phyloP scores from a whole-genome alignment of 2,329 filamentous ascomycete genomes.

The Orbilia brochopaga region DNA sequence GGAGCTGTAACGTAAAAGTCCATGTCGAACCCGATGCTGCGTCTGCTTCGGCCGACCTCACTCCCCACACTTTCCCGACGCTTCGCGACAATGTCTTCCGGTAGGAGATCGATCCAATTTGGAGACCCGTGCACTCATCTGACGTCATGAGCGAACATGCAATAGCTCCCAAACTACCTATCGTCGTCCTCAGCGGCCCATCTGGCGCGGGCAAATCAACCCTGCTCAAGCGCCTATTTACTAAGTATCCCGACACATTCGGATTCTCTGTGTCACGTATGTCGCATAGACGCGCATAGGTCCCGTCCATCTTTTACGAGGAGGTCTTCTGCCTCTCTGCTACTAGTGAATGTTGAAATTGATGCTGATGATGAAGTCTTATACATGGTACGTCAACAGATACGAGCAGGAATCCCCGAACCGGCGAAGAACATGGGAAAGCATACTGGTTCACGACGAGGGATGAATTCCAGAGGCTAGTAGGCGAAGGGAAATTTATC shows the following conservation, averaged over 20 bases:
- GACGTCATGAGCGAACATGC: neutral
- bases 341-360: neutral
- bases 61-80: constrained; percentile 4
- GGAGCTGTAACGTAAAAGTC: no score
- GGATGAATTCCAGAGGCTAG: constrained; percentile 71
- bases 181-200: constrained; percentile 77
- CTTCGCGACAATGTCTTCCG: constrained; percentile 28
- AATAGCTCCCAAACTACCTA: constrained; percentile 48
- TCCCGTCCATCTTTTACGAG: neutral
- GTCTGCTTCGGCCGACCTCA: neutral
- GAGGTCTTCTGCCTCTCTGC: neutral
- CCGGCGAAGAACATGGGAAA: constrained; percentile 74
- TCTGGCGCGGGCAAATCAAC: constrained; percentile 83
- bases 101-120: constrained; percentile 12
- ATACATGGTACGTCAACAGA: constrained; percentile 60
- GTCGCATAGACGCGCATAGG: constrained; percentile 9
- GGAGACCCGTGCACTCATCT: neutral
- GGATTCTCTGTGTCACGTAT: constrained; percentile 63
- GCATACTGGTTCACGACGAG: constrained; percentile 78
- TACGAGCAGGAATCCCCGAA: constrained; percentile 79
- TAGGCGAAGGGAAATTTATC: constrained; percentile 75
- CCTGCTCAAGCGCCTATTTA: constrained; percentile 74
- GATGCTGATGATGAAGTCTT: neutral
- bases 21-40: constrained; percentile 14
- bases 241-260: constrained; percentile 70